These are phyloP conservation scores for Murraya paniculata DNA, from an alignment of 345 rosid genomes.

Conservation along the genomic window DNA sequence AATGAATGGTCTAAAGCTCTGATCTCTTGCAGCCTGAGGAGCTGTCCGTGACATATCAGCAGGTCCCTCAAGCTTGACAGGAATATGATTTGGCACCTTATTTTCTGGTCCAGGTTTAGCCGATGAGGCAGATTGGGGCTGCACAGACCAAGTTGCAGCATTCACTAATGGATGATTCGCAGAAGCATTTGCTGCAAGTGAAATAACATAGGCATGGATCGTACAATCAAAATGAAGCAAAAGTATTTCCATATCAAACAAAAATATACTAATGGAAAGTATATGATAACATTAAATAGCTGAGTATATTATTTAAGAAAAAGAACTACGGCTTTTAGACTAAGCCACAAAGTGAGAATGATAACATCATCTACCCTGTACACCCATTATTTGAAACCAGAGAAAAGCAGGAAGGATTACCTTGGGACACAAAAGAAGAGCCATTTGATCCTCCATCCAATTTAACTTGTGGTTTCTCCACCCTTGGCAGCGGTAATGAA, in stretches of 20 bases:
- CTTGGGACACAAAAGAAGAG: constrained; percentile 34
- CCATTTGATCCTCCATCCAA: constrained; percentile 52
- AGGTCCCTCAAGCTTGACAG: constrained; percentile 47
- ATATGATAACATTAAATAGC: neutral
- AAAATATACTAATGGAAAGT: neutral
- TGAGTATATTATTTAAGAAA: neutral
- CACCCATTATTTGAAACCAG: neutral
- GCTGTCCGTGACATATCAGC: constrained; percentile 30
- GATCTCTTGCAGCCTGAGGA: constrained; percentile 55
- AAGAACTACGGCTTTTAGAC: neutral
- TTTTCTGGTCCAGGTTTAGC: constrained; percentile 47
- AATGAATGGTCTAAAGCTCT: constrained; percentile 50
- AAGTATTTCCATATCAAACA: neutral
- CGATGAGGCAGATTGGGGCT: constrained; percentile 49
- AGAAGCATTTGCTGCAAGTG: constrained; percentile 57
- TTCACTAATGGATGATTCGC: constrained; percentile 44
- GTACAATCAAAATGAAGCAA: neutral
- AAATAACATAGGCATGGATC: neutral
- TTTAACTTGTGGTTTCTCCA: constrained; percentile 43
- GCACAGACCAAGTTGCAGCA: constrained; percentile 72
- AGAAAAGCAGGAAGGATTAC: constrained; percentile 32
- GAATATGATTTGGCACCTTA: constrained; percentile 46
- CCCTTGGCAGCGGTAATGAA: constrained; percentile 39
- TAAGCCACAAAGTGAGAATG: neutral
- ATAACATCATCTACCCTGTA: neutral